A percentile compares a stretch with the other conserved stretches of the same genome.
phyloP scores from a whole-genome alignment of 2,329 filamentous ascomycete species.

The Cladosporium phlei region DNA sequence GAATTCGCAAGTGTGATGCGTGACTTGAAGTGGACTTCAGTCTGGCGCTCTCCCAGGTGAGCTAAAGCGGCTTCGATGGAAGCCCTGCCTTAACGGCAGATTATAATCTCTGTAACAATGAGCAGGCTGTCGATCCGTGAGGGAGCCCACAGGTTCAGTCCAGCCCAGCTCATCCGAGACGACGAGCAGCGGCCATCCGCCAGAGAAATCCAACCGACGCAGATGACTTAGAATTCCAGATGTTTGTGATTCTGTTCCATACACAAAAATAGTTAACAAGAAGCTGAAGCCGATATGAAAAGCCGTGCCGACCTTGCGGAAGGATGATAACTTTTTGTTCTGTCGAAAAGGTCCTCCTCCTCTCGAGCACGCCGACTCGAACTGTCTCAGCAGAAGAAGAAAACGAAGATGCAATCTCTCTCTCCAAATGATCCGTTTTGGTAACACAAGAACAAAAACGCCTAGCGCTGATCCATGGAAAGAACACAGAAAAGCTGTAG shows the following conservation, averaged over 20 bases:
- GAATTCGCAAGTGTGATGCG: slow-evolving; percentile 30
- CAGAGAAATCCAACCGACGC: too few relatives aligned
- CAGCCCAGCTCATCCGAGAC: too few relatives aligned
- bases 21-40: slow-evolving; percentile 28
- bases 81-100: not conserved
- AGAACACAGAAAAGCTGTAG: not conserved
- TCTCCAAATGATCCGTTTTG: not conserved
- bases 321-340: too few relatives aligned
- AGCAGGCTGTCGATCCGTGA: too few relatives aligned
- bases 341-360: too few relatives aligned
- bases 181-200: too few relatives aligned
- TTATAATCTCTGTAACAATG: not conserved
- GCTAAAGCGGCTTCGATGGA: slow-evolving; percentile 28
- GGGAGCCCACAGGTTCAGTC: too few relatives aligned
- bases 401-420: not conserved
- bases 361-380: slow-evolving; percentile 3
- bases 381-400: not conserved
- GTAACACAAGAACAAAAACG: not conserved
- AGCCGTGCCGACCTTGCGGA: too few relatives aligned
- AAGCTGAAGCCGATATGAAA: too few relatives aligned
- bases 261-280: too few relatives aligned
- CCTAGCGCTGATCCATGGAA: slow-evolving; percentile 1
- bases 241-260: too few relatives aligned
- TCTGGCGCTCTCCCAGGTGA: slow-evolving; percentile 37
- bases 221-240: too few relatives aligned